Base-by-base conservation (phyloP, 2,329 filamentous ascomycete genomes). In the Arthroderma sp. region DNA sequence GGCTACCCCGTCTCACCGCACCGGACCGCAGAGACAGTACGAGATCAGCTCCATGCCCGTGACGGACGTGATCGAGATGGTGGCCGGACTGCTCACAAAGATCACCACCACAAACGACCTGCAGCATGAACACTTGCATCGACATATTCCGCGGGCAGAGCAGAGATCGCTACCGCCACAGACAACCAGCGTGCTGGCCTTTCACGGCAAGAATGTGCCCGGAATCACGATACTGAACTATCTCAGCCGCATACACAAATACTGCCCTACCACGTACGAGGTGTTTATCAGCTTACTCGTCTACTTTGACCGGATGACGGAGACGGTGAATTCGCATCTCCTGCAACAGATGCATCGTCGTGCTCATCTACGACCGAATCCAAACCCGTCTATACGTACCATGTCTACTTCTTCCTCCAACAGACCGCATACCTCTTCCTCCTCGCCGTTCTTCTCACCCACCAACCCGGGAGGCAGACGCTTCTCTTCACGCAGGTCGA, bases 281-380 rank as follows among this genome's bases (percentile, higher is more conserved):
- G 93, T 98, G 0, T 98, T 98, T 68, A 76, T 98, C 60, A 96
- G 91, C 68, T 74, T 98, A 66, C 75, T 98, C 57, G 91, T 98
- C 33, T 98, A 97, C 73, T 98, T 98, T 73, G 93, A 98, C 70
- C 87, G 93, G 61, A 98, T 98, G 93, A 96, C 91, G 44, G 93
- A 97, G 70, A 82, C 89, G 59, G 90, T 97, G 59, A 97, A 97
- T 68, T 85, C 86, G 47, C 79, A 85, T 58, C 86, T 89, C 5
- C 79, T 86, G 70, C 82, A 86, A 68, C 82, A 80, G 61, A 66
- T 85, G 67, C 62, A 74, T 75, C 62, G 73, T 72, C 47, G 55
- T 17, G 62, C 33, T 58, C 63, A 64, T 54, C 61, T 57, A 23
- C 59, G 57, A 9, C 41, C 54, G 57, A 63, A 11, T 53, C 61